Base-by-base conservation (phyloP, 177 flowering plant genomes). In the Vitis hybrid region DNA sequence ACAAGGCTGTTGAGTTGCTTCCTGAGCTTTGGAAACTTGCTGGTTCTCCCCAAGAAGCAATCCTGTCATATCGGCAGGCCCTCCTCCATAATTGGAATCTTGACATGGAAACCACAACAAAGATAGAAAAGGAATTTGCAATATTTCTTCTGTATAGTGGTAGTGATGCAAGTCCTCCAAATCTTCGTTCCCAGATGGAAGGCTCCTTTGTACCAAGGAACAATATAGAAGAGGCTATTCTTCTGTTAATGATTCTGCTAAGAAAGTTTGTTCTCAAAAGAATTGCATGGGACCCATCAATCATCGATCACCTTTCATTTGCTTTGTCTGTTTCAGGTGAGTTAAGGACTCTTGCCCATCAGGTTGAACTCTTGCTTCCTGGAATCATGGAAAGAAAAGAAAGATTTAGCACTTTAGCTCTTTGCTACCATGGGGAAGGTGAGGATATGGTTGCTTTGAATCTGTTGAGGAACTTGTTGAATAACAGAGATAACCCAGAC, bases 201-300 rank as follows among this genome's bases (percentile, higher is more conserved):
- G 85, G 85, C n/a, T 85, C 95, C 6, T 93, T 85, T 77, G 84
- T 90, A 30, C 98, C 97, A 8, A 84, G 82, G 78, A 93, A 91
- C 85, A 95, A 95, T 68, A 52, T 90, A 59, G 98, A 95, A 81
- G 98, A 95, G 73, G 94, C 98, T 27, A 52, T 88, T 75, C 92
- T 95, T 64, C 74, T 95, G 72, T 75, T 93, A 52, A 65, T 90
- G 73, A 80, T 93, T 72, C 70, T 93, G 32, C 76, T 93, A 24
- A 82, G 84, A 79, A 90, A 86, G 70, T 72, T 72, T 78, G 21
- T 64, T 65, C 83, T 75, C 19, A 74, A 75, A 62, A 84, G 63
- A 68, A 86, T 90, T 32, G 74, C 60, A 57, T 95, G 97, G 95
- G 99, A 95, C 66, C 91, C 94, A 13, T 85, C 95, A 19, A 79